phyloP scores from a whole-genome alignment of 2,329 filamentous ascomycete genomes.

The Monilinia aucupariae region DNA sequence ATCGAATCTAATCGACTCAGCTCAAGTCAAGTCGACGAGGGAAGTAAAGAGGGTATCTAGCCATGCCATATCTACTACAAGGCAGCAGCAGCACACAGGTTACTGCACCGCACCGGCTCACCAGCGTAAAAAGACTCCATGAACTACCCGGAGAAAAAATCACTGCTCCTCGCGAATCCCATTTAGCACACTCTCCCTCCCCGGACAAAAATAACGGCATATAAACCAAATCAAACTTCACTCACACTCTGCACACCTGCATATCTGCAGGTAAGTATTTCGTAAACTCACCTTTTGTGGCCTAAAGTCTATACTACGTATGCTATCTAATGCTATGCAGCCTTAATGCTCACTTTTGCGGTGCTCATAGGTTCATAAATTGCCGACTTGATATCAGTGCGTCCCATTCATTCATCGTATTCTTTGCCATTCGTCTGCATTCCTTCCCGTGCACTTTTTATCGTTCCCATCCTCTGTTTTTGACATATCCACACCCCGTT shows the following conservation, averaged over 20 bases:
- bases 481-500: not conserved
- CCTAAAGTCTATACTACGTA: not conserved
- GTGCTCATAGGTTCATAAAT: not conserved
- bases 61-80: too few relatives aligned
- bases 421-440: not conserved
- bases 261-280: not conserved
- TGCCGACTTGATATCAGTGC: not conserved
- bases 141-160: too few relatives aligned
- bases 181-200: too few relatives aligned
- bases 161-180: too few relatives aligned
- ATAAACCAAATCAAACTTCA: not conserved
- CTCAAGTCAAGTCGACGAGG: too few relatives aligned
- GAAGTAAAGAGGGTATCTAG: too few relatives aligned
- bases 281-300: not conserved
- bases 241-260: not conserved
- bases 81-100: too few relatives aligned
- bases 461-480: not conserved
- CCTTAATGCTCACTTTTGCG: not conserved
- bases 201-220: not conserved
- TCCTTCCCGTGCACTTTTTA: not conserved
- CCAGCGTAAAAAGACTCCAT: too few relatives aligned
- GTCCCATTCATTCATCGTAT: not conserved
- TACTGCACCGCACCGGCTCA: too few relatives aligned
- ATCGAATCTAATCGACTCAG: too few relatives aligned
- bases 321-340: not conserved